Evolutionary conservation across 139 green algal genomes (phyloP), one percentile per base, ranked within the genome.

Genomic region (Chlamydomonas incerta): DNA sequence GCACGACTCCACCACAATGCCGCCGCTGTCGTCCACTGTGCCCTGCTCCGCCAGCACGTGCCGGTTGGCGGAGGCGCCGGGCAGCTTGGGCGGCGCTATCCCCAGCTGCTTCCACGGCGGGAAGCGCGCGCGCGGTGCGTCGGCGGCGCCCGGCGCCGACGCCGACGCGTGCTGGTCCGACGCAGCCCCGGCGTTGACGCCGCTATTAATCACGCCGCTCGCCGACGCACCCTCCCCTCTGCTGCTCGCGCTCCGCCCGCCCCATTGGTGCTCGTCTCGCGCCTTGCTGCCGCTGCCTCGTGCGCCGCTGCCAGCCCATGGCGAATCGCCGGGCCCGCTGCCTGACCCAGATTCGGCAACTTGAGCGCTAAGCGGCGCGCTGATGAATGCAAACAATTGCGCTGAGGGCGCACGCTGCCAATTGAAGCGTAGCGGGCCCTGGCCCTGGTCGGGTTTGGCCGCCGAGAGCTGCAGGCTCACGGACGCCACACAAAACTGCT

Each of bases 21-120:
- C 52, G 33, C 79, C 79, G 3, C 1, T 47, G 2, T 85, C 79
- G 24, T 57, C 46, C 21, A 68, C 28, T 23, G 37, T 15, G 21
- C 79, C 79, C 50, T 68, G 79, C 47, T 85, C 79, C 47, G 47
- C 33, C 18, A 75, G 3, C 13, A 75, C n/a, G 33, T 85, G 79
- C 2, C 79, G 47, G 47, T 85, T 85, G 63, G 63, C 37, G 14
- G 74, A 34, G 34, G 57, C 58, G 20, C 20, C 55, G 9, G 55
- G 55, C 17, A 34, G n/a, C 29, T 58, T 82, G 26, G 65, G 65
- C 10, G 60, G 60, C 41, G 50, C 14, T 18, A 72, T 33, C 31
- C 28, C 28, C 1, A 67, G 31, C 33, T 74, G 20, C n/a, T 57
- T 69, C 80, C 50, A 75, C 2, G 68, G 80, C 26, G 68, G 80